Evolutionary conservation across 805 yeast species (phyloP), one percentile per base, ranked within the genome.

Genomic region (Sugiyamaella smithiae): DNA sequence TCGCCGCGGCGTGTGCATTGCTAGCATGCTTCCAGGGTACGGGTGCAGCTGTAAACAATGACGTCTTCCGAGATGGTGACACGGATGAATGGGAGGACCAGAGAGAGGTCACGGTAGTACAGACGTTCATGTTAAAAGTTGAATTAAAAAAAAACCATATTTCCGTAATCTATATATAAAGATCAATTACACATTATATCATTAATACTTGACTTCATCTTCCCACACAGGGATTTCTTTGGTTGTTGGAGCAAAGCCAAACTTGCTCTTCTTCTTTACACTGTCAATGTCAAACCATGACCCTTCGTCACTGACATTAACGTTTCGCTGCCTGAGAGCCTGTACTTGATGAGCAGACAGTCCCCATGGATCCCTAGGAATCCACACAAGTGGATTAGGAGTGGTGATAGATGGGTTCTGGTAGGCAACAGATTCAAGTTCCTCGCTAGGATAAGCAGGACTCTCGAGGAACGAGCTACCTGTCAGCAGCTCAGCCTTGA

Each of bases 291-390:
- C 69, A 49, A 86, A 79, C 41, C 69, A 65, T 0, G 96, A 79
- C 56, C 84, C 82, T 41, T 75, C 81, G 62, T 89, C 95, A 47
- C 79, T 72, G 44, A 86, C 80, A 14, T 76, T 74, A 42, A 88
- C 77, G 5, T 80, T 71, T 1, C 73, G 75, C 17, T 70, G 64
- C 8, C 60, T 58, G 45, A 87, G 74, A 36, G 78, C 71, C 33
- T 75, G 76, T 19, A 85, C 81, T 58, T 83, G 81, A 11, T 60
- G 63, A 1, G 72, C 67, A 0, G 96, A 85, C 57, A 88, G 76
- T 1, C 98, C 98, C 77, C 81, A 79, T 7, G 87, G 84, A 65
- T 91, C 99, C 50, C 72, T 71, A n/a, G 97, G 95, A 60, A 91
- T 80, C 99, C 99, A 91, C 17, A 91, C 69, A n/a, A 74, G 72